phyloP scores from a whole-genome alignment of 495 filamentous ascomycete genomes.

The Barbatosphaeria neglecta region DNA sequence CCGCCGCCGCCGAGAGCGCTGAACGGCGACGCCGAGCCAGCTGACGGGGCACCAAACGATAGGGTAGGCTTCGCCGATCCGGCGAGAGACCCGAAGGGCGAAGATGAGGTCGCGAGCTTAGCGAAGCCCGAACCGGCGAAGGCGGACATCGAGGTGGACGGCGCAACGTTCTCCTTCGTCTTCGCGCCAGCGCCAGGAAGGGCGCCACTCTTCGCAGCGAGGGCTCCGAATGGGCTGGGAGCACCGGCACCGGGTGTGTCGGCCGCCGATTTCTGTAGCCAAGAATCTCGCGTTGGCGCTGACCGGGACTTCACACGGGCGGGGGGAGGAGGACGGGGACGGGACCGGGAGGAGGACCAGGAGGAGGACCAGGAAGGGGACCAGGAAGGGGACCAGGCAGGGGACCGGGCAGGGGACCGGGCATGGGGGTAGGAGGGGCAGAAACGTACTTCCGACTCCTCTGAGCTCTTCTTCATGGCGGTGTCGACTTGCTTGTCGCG shows the following conservation, averaged over 20 bases:
- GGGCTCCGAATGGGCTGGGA: too few relatives aligned
- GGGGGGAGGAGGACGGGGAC: too few relatives aligned
- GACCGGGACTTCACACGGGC: too few relatives aligned
- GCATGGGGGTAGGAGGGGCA: neutral
- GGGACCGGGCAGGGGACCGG: too few relatives aligned
- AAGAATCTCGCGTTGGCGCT: too few relatives aligned
- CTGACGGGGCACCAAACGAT: constrained; percentile 16
- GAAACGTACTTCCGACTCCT: constrained; percentile 11
- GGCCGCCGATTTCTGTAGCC: too few relatives aligned
- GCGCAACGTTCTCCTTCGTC: constrained; percentile 22
- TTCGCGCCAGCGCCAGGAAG: too few relatives aligned
- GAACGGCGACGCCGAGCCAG: constrained; percentile 24
- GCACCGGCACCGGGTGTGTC: too few relatives aligned
- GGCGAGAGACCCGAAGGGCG: constrained; percentile 23
- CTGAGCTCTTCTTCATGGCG: neutral
- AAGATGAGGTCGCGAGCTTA: constrained; percentile 36
- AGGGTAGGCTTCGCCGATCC: constrained; percentile 25
- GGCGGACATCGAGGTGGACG: constrained; percentile 31
- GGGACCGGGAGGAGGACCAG: too few relatives aligned
- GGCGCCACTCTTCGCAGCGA: too few relatives aligned
- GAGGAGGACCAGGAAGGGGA: too few relatives aligned
- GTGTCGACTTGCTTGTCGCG: constrained; percentile 21
- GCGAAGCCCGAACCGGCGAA: constrained; percentile 41
- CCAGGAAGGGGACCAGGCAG: too few relatives aligned
- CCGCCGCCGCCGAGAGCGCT: constrained; percentile 9